Base-by-base conservation (phyloP, 345 rosid genomes). In the Euclidium syriacum region DNA sequence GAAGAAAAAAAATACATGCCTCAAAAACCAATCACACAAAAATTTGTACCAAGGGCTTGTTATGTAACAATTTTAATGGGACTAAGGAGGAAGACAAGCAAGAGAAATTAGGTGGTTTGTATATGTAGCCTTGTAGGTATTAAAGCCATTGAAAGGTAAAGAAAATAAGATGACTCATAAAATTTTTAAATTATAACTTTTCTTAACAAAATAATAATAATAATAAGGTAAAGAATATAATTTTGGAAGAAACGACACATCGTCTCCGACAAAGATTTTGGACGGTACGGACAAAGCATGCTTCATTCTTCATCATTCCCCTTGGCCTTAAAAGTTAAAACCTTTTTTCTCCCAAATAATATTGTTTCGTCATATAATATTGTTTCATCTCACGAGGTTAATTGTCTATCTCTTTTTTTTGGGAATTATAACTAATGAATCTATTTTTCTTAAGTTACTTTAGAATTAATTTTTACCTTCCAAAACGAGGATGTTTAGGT, bases 201-300 rank as follows among this genome's bases (percentile, higher is more conserved):
- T n/a, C n/a, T n/a, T n/a, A n/a, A n/a, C n/a, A n/a, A n/a, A 34
- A 35, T 36, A 53, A 12, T n/a, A 14, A 14, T 26, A 39, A 18
- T 40, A 42, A 52, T 43, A 10, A 10, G 52, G 18, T 18, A 19
- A 22, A n/a, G 66, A 48, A 67, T 30, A 58, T 32, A 44, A 43
- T 42, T 32, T 54, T 29, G 7, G 3, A 53, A 52, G 81, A 73
- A 67, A 55, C 83, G 83, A 80, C 77, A 15, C 57, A 42, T 62
- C 55, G 73, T 56, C 75, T 56, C 83, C 81, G 78, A 83, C 85
- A 87, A 83, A 77, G 83, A 79, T 75, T 56, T 63, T 75, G 81
- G 82, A 32, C 79, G 34, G 63, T 55, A 55, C 71, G 63, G 63
- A 42, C 70, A 65, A 44, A 24, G 54, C 62, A 65, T 54, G 71